phyloP scores from a whole-genome alignment of 352 stramenopile genomes.

The Phytophthora crassamura region DNA sequence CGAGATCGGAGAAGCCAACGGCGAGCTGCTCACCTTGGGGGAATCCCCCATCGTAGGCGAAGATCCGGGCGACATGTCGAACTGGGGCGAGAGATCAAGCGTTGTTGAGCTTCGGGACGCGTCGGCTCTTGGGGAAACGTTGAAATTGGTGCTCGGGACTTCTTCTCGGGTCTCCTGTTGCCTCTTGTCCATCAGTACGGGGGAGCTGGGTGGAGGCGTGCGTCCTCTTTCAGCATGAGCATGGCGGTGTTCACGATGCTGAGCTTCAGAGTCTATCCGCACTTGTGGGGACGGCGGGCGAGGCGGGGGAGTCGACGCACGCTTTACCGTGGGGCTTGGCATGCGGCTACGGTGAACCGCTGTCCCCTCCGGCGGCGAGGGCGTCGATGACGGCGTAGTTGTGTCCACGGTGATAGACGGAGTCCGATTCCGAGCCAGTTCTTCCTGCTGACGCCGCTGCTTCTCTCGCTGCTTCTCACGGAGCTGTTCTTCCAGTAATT shows the following conservation, averaged over 20 bases:
- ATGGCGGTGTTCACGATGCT: conserved; percentile 26
- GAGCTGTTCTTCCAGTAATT: conserved; percentile 5
- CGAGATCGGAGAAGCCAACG: conserved; percentile 31
- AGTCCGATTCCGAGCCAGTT: conserved; percentile 26
- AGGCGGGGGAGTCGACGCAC: conserved; percentile 32
- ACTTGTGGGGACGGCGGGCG: conserved; percentile 39
- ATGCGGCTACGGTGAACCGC: conserved; percentile 18
- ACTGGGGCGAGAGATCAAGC: neutral
- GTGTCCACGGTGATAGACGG: conserved; percentile 47
- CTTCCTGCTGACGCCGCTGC: conserved; percentile 27
- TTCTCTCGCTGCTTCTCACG: conserved; percentile 14
- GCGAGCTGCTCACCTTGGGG: conserved; percentile 40
- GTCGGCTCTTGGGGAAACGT: conserved; percentile 34
- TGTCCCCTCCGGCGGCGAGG: conserved; percentile 15
- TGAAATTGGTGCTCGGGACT: conserved; percentile 21
- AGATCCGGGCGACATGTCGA: conserved; percentile 17
- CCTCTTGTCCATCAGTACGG: conserved; percentile 14
- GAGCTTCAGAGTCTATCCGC: conserved; percentile 14
- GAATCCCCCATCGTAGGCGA: conserved; percentile 35
- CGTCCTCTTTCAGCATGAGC: conserved; percentile 22
- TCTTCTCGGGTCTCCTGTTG: conserved; percentile 20
- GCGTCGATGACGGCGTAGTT: conserved; percentile 12
- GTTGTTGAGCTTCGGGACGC: conserved; percentile 23
- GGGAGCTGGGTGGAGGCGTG: conserved; percentile 33
- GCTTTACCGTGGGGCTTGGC: conserved; percentile 38